phyloP scores from a whole-genome alignment of 495 filamentous ascomycete species.

The Xylaria telfairii region DNA sequence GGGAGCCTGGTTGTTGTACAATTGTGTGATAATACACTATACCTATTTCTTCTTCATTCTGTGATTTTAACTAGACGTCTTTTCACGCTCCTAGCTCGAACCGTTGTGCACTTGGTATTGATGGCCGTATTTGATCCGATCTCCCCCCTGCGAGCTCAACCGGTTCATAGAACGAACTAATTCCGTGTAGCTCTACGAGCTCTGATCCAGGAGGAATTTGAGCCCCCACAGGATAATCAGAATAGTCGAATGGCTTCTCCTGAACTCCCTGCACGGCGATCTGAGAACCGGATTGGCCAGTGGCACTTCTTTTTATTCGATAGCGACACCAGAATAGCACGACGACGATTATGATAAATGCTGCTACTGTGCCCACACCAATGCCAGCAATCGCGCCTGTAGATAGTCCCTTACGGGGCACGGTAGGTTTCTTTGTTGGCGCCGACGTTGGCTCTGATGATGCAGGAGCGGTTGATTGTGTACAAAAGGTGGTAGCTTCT shows the following conservation, averaged over 20 bases:
- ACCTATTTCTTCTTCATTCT: no score
- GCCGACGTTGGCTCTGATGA: no score
- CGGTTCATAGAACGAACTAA: not conserved
- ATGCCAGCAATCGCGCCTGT: slow-evolving; percentile 8
- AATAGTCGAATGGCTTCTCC: not conserved
- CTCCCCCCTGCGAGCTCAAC: not conserved
- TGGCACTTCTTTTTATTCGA: not conserved
- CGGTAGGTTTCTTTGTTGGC: not conserved
- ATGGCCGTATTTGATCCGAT: not conserved
- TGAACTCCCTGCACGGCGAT: not conserved
- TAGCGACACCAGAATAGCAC: not conserved
- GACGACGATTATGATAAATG: not conserved
- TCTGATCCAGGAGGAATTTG: not conserved
- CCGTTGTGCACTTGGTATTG: not conserved
- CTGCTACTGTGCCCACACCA: not conserved
- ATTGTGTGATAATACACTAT: no score
- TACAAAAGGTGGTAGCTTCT: slow-evolving; percentile 19
- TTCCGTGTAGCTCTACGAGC: not conserved
- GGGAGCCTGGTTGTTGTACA: no score
- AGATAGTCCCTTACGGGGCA: not conserved
- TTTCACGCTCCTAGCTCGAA: not conserved
- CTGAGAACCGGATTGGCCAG: not conserved
- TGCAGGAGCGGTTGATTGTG: not conserved
- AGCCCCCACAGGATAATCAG: not conserved
- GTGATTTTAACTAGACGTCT: not conserved